Conservation (phyloP, 768 basidiomycete genomes). For the Boletus rubropictus region DNA sequence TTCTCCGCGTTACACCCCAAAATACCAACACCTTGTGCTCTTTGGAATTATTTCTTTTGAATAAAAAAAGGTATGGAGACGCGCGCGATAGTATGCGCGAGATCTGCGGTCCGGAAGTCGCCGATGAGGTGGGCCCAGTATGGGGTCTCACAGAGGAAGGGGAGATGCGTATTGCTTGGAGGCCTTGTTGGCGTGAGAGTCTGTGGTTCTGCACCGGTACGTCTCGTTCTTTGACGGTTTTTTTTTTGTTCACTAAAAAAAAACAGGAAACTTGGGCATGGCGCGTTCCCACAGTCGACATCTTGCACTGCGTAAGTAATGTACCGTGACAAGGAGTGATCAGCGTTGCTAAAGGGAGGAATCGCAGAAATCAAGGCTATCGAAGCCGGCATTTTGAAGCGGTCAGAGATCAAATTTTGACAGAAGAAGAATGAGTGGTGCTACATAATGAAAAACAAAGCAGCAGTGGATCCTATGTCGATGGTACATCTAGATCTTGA, state of each 20-base stretch:
- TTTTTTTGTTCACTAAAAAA: no score
- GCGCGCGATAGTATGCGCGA: slow-evolving; percentile 35
- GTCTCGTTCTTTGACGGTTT: not conserved
- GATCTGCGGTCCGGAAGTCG: slow-evolving; percentile 44
- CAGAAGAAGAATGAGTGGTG: not conserved
- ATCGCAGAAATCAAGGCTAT: slow-evolving; percentile 27
- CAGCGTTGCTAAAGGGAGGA: not conserved
- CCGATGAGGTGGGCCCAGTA: slow-evolving; percentile 41
- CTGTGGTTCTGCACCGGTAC: slow-evolving; percentile 28
- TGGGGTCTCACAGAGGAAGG: slow-evolving; percentile 68
- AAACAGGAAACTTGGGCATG: slow-evolving; percentile 19
- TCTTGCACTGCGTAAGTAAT: slow-evolving; percentile 28
- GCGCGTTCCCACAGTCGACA: slow-evolving; percentile 29
- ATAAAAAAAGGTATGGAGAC: slow-evolving; percentile 40
- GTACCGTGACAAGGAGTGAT: not conserved
- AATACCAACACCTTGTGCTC: not conserved
- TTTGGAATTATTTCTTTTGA: no score
- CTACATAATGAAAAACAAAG: no score
- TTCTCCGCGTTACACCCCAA: not conserved
- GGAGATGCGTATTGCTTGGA: slow-evolving; percentile 42
- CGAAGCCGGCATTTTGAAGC: slow-evolving; percentile 24
- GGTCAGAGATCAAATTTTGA: slow-evolving; percentile 19
- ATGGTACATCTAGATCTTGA: no score
- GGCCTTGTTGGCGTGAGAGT: slow-evolving; percentile 33
- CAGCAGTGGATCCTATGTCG: no score